Evolutionary conservation across 352 stramenopile genomes (phyloP), one percentile per base, ranked within the genome.

Genomic region (Pythium apleroticum): DNA sequence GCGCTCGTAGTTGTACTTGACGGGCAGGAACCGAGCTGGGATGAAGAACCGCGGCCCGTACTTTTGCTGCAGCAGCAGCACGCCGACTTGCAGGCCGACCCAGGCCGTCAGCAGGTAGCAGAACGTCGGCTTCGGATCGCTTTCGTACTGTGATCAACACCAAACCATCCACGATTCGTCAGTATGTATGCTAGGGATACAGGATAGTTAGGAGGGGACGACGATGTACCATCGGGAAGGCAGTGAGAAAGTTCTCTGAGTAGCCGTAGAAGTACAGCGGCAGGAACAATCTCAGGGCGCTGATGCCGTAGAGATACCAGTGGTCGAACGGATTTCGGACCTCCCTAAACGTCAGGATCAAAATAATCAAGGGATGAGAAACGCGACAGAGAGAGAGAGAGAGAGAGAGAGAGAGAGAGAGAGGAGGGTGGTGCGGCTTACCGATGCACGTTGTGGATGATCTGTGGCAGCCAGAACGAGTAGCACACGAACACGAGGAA

Each of bases 401-500:
- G n/a, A 33, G 30, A 1, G 5, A 33, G 5, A 22, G 5, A 9
- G 5, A 7, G 14, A 24, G 14, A 22, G 5, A n/a, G 9, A 50
- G 17, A 50, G 43, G 7, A 50, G 15, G 33, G n/a, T 28, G 43
- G 3, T 15, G n/a, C 4, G 5, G 14, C 43, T 28, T 17, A 92
- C 79, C 91, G 91, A 50, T 96, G 82, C 9, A 98, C 87, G 72
- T 99, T 99, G 65, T 96, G 83, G 39, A 98, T 80, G 56, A 99
- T 99, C 77, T 99, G 97, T 22, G 97, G 97, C 12, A 99, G 78
- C 97, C 97, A 99, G 77, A 99, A 99, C 22, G 94, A 98, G 69
- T 98, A 99, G 69, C 97, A 88, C 14, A 98, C 60, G 57, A 99
- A 85, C 3, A 98, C 83, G 43, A 98, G 90, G 48, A 98, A 65